phyloP scores from a whole-genome alignment of 2,329 filamentous ascomycete species.

The Apiospora sp. region DNA sequence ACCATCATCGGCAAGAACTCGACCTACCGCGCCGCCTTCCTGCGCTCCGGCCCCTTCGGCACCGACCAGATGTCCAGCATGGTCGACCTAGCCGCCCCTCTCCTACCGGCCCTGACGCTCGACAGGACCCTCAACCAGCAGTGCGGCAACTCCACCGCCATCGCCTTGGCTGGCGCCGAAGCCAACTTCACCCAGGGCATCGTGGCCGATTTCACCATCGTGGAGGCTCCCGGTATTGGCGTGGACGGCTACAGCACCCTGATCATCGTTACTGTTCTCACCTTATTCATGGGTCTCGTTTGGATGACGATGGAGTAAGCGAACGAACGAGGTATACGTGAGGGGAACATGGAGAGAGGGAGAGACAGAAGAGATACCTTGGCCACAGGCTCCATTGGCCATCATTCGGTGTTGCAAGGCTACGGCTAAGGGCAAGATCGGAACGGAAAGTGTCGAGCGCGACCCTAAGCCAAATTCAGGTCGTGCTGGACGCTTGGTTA shows the following conservation, averaged over 20 bases:
- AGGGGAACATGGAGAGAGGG: background rate
- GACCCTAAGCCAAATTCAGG: background rate
- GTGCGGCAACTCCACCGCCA: constrained; percentile 54
- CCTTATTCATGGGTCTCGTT: background rate
- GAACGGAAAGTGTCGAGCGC: background rate
- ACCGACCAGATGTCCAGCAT: constrained; percentile 48
- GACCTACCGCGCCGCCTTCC: constrained; percentile 54
- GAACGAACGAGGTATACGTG: background rate
- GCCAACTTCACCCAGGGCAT: constrained; percentile 53
- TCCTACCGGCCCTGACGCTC: constrained; percentile 47
- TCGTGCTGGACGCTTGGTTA: background rate
- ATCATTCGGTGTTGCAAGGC: background rate
- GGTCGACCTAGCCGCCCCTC: constrained; percentile 50
- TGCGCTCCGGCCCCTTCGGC: constrained; percentile 52
- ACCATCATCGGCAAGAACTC: constrained; percentile 54
- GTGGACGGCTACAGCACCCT: constrained; percentile 22
- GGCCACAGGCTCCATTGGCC: background rate
- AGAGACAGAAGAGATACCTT: background rate
- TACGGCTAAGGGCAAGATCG: background rate
- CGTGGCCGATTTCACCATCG: constrained; percentile 46
- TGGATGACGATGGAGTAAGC: constrained; percentile 22
- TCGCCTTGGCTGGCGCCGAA: constrained; percentile 53
- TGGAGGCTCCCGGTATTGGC: constrained; percentile 39
- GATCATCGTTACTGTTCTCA: constrained; percentile 2
- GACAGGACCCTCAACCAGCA: constrained; percentile 50